A percentile compares a stretch with the other conserved stretches of the same genome.
Evolutionary conservation across 2,329 filamentous ascomycete genomes (phyloP).

Genomic region (Lachnellula willkommii): DNA sequence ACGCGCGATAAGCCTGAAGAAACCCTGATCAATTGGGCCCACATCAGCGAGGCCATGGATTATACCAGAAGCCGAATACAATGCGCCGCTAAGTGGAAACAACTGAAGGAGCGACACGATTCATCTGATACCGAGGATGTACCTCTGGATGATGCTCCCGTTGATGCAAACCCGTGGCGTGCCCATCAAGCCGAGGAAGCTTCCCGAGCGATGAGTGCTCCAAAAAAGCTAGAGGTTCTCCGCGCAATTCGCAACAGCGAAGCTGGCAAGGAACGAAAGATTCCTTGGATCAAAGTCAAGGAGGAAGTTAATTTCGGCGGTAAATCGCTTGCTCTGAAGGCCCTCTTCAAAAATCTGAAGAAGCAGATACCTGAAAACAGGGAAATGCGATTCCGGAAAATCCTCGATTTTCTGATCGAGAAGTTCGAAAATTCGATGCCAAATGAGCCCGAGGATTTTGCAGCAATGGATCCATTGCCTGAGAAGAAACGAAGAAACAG

Average conservation of each 20-base stretch:
- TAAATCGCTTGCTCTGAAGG: conserved; percentile 25
- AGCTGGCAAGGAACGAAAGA: conserved; percentile 40
- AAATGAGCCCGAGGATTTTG: conserved; percentile 16
- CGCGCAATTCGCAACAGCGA: conserved; percentile 39
- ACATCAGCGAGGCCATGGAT: conserved; percentile 58
- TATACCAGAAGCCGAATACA: conserved; percentile 59
- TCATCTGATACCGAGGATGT: conserved; percentile 15
- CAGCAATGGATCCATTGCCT: conserved; percentile 1
- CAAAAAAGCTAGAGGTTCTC: conserved; percentile 42
- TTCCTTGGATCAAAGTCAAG: conserved; percentile 45
- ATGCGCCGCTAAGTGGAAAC: conserved; percentile 63
- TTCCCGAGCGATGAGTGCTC: conserved; percentile 38
- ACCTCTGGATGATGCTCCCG: conserved; percentile 11
- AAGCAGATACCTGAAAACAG: conserved; percentile 22
- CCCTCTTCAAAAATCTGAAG: conserved; percentile 28
- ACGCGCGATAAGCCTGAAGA: conserved; percentile 40
- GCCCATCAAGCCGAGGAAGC: conserved; percentile 41
- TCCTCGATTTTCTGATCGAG: conserved; percentile 23
- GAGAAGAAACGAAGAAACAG: background rate
- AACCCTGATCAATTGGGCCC: conserved; percentile 58
- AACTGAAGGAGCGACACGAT: conserved; percentile 34
- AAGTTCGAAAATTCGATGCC: conserved; percentile 22
- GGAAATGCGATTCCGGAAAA: conserved; percentile 28
- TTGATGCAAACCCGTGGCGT: conserved; percentile 36
- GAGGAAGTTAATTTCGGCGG: conserved; percentile 38